A percentile compares a stretch with the other conserved stretches of the same genome.
Conservation (phyloP, 129 eudicot species). For the Chrysanthemum lavandulifolium region DNA sequence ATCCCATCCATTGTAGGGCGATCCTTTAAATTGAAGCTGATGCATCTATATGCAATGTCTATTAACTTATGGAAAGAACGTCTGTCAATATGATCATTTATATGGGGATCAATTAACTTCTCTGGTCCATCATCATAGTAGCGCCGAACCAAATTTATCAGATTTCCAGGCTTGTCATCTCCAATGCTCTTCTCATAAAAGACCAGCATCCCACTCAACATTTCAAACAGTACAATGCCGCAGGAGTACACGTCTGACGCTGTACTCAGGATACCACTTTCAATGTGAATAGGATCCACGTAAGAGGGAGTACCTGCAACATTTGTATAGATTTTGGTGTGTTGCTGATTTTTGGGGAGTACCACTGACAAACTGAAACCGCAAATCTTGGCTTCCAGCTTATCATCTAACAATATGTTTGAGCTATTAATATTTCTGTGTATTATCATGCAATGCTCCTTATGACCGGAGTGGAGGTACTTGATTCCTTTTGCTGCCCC, state of each 20-base stretch:
- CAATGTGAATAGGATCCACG: not conserved
- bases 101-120: not conserved
- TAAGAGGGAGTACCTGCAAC: too few species aligned
- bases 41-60: not conserved
- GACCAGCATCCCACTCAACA: not conserved
- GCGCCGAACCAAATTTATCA: not conserved
- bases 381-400: too few species aligned
- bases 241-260: not conserved
- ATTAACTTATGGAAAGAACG: not conserved
- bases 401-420: too few species aligned
- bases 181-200: not conserved
- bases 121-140: not conserved
- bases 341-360: too few species aligned
- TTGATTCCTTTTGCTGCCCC: not conserved
- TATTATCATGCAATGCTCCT: not conserved
- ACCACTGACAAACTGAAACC: too few species aligned
- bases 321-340: too few species aligned
- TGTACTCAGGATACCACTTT: not conserved
- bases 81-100: not conserved
- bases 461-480: not conserved
- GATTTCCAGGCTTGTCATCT: not conserved
- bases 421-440: not conserved
- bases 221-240: not conserved
- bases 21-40: not conserved
- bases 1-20: not conserved